Percentiles rank a stretch among this genome's conserved stretches.
Evolutionary conservation across 345 rosid species (phyloP).

Genomic region (Syzygium grande): DNA sequence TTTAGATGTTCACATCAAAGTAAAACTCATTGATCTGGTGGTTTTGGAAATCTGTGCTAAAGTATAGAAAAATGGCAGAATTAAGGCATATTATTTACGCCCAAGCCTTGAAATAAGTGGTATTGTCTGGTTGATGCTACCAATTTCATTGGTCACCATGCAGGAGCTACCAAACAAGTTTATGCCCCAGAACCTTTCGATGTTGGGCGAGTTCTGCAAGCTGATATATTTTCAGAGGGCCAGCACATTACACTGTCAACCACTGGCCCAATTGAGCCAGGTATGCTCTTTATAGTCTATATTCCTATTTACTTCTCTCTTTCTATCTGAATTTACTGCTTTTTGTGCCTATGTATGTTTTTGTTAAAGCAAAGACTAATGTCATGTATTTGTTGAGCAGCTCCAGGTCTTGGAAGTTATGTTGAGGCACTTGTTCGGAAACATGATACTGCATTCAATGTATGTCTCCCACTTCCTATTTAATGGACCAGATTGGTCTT

Average conservation of each 20-base stretch:
- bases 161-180: constrained; percentile 88
- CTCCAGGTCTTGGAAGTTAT: constrained; percentile 94
- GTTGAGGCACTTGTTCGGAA: constrained; percentile 91
- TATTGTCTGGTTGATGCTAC: neutral
- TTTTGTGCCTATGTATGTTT: neutral
- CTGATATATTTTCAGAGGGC: constrained; percentile 48
- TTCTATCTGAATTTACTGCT: neutral
- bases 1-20: neutral
- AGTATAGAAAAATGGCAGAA: neutral
- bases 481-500: neutral
- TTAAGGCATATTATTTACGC: neutral
- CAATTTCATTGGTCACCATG: constrained; percentile 5
- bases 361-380: neutral
- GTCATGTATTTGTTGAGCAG: constrained; percentile 31
- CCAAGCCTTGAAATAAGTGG: neutral
- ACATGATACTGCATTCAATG: constrained; percentile 86
- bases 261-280: constrained; percentile 74
- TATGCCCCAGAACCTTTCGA: constrained; percentile 96
- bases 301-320: neutral
- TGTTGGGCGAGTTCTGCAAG: constrained; percentile 70
- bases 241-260: constrained; percentile 49
- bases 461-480: constrained; percentile 15
- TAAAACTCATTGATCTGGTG: neutral
- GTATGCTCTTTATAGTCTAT: constrained; percentile 16
- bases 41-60: neutral